phyloP scores from a whole-genome alignment of 1,284 basidiomycete species.

The Volvariella volvacea region DNA sequence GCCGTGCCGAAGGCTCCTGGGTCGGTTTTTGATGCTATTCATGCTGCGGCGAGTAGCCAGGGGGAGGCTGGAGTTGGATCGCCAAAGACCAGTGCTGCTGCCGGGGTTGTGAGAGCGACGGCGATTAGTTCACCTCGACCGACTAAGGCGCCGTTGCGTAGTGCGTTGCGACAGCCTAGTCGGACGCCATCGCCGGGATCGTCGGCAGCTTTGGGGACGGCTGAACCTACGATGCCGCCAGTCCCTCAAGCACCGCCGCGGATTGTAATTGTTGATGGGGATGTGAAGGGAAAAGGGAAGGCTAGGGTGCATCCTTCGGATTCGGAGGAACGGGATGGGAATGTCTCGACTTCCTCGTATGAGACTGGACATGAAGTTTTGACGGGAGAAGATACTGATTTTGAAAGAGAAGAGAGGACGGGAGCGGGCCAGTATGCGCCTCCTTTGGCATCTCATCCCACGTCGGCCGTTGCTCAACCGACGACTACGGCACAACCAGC shows the following conservation, averaged over 20 bases:
- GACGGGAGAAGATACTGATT: conserved; percentile 17
- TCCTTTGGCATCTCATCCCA: conserved; percentile 4
- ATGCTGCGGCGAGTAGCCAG: too few species aligned
- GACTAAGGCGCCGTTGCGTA: conserved; percentile 46
- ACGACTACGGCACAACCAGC: too few species aligned
- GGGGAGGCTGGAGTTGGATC: neutral
- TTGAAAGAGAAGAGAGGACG: conserved; percentile 6
- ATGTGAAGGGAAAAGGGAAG: conserved; percentile 11
- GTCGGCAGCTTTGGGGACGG: neutral
- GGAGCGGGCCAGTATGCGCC: conserved; percentile 1
- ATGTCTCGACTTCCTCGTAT: conserved; percentile 46
- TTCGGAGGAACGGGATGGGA: conserved; percentile 12
- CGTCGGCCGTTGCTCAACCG: too few species aligned
- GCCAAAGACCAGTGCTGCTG: neutral
- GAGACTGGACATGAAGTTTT: conserved; percentile 51
- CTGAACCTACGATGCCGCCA: neutral
- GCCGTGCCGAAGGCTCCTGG: conserved; percentile 31
- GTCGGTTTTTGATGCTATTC: conserved; percentile 20
- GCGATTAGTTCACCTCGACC: conserved; percentile 12
- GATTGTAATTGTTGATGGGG: conserved; percentile 5
- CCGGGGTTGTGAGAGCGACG: neutral
- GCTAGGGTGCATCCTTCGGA: conserved; percentile 7
- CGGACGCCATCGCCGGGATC: conserved; percentile 37
- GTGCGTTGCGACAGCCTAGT: conserved; percentile 51
- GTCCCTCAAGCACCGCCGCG: neutral